Percentiles rank a stretch among this genome's conserved stretches.
phyloP scores from a whole-genome alignment of 768 basidiomycete genomes.

The Auricularia sp. region DNA sequence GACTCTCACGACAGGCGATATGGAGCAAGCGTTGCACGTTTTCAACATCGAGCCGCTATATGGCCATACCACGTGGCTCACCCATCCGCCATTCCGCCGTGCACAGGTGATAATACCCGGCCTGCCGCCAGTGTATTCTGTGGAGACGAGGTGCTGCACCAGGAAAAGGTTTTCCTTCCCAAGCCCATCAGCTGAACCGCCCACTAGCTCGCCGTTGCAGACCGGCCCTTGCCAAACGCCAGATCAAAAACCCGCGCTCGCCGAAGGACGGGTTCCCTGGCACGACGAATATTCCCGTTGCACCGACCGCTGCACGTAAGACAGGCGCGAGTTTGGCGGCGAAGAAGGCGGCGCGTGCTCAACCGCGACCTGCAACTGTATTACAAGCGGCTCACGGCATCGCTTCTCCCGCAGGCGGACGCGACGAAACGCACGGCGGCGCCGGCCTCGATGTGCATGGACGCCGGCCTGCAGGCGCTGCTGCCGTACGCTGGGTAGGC shows the following conservation, averaged over 20 bases:
- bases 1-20: slow-evolving; percentile 77
- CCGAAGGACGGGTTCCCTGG: not conserved
- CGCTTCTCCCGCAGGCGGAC: slow-evolving; percentile 66
- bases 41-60: slow-evolving; percentile 95
- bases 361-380: slow-evolving; percentile 92
- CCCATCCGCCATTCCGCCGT: slow-evolving; percentile 51
- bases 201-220: slow-evolving; percentile 97
- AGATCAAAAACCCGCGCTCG: slow-evolving; percentile 64
- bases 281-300: not conserved
- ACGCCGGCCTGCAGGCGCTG: slow-evolving; percentile 85
- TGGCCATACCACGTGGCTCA: slow-evolving; percentile 64
- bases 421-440: slow-evolving; percentile 75
- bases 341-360: slow-evolving; percentile 76
- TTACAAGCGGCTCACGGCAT: slow-evolving; percentile 81
- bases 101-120: slow-evolving; percentile 43
- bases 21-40: slow-evolving; percentile 87
- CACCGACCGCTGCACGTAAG: slow-evolving; percentile 5
- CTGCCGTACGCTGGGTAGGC: slow-evolving; percentile 93
- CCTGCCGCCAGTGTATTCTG: slow-evolving; percentile 61
- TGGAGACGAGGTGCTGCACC: slow-evolving; percentile 79
- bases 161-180: slow-evolving; percentile 74
- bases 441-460: slow-evolving; percentile 75
- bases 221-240: slow-evolving; percentile 81
- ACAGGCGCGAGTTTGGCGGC: slow-evolving; percentile 21
- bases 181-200: slow-evolving; percentile 81